A percentile compares a stretch with the other conserved stretches of the same genome.
Evolutionary conservation across 2,329 filamentous ascomycete genomes (phyloP).

Genomic region (Neocucurbitaria cava): DNA sequence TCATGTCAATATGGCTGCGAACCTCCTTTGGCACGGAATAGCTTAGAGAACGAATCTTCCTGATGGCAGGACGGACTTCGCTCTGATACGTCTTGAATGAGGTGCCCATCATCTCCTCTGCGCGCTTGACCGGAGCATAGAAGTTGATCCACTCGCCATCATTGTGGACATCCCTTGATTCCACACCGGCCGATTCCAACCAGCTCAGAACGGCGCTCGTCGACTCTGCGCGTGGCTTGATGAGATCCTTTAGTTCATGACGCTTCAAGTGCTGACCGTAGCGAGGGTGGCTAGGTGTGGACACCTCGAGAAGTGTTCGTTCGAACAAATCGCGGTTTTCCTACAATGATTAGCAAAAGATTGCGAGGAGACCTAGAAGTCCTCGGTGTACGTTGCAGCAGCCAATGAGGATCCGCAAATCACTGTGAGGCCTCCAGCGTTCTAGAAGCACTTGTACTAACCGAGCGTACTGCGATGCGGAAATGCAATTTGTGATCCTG

Average conservation of each 20-base stretch:
- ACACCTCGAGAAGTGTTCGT: constrained; percentile 65
- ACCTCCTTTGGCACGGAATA: constrained; percentile 69
- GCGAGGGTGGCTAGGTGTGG: constrained; percentile 63
- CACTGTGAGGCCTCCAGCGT: neutral
- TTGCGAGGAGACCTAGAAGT: neutral
- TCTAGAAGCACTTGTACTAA: constrained; percentile 22
- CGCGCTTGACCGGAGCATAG: constrained; percentile 58
- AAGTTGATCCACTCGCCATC: constrained; percentile 69
- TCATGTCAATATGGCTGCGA: constrained; percentile 63
- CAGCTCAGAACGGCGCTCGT: constrained; percentile 61
- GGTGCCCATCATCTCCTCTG: constrained; percentile 64
- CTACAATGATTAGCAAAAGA: constrained; percentile 37
- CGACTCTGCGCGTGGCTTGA: constrained; percentile 60
- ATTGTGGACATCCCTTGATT: constrained; percentile 54
- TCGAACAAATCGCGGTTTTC: constrained; percentile 62
- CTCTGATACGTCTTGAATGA: constrained; percentile 65
- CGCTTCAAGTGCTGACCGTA: constrained; percentile 70
- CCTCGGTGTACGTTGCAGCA: neutral
- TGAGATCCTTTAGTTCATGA: constrained; percentile 63
- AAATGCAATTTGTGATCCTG: constrained; percentile 44
- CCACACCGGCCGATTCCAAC: constrained; percentile 61
- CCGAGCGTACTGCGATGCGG: constrained; percentile 49
- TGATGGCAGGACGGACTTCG: constrained; percentile 47
- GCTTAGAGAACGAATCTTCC: constrained; percentile 61
- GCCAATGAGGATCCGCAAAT: neutral